These are phyloP conservation scores for Cornus florida DNA, from an alignment of 148 eudicot species.

Conservation along the genomic window DNA sequence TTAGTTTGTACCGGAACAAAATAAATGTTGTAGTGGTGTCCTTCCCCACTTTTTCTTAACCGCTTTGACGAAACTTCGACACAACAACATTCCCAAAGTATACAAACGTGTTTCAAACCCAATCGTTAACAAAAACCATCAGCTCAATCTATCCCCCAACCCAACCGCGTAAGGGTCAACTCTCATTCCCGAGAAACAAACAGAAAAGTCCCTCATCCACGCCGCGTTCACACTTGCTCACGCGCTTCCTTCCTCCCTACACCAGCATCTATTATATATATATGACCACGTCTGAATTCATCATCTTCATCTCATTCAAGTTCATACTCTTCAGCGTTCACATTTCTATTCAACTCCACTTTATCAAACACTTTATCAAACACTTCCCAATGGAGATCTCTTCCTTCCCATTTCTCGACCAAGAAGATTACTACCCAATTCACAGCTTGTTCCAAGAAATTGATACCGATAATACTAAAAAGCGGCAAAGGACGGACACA, in stretches of 20 bases:
- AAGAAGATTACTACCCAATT: not conserved
- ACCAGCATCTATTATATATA: not conserved
- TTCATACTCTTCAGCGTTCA: not conserved
- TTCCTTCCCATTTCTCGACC: not conserved
- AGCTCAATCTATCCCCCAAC: not conserved
- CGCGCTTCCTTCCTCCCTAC: not conserved
- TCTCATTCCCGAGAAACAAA: not conserved
- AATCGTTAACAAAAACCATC: not conserved
- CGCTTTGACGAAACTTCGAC: not conserved
- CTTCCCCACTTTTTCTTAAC: not conserved
- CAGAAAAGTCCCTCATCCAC: not conserved
- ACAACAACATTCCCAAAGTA: not conserved
- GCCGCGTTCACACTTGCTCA: not conserved
- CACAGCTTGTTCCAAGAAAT: not conserved
- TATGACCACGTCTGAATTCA: not conserved
- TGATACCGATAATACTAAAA: not conserved
- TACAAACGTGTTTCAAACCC: not conserved
- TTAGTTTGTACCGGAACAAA: too few relatives aligned
- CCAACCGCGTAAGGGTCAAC: not conserved
- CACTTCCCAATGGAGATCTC: not conserved
- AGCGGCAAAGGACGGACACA: not conserved
- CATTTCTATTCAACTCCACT: not conserved
- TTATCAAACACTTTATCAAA: too few relatives aligned
- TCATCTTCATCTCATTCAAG: not conserved
- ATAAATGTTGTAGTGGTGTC: too few relatives aligned